These are phyloP conservation scores for Fulvia fulva DNA, from an alignment of 2,329 filamentous ascomycete species.

Conservation along the genomic window DNA sequence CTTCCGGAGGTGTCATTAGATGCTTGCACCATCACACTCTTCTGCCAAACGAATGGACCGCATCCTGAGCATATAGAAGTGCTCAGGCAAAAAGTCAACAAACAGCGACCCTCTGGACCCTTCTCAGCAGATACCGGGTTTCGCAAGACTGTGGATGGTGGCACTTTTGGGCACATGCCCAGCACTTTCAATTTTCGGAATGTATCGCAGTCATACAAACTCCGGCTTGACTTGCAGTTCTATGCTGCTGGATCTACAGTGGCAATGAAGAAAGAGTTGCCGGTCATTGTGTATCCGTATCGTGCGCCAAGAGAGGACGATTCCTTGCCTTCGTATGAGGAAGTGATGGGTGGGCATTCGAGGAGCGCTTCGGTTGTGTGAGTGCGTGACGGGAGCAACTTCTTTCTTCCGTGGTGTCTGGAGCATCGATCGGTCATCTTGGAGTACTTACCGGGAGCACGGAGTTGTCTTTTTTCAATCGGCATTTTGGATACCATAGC, in stretches of 20 bases:
- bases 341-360: not conserved
- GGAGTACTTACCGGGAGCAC: not conserved
- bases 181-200: conserved; percentile 8
- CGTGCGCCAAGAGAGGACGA: not conserved
- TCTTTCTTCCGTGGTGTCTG: not conserved
- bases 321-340: not conserved
- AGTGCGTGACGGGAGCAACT: not conserved
- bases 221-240: conserved; percentile 14
- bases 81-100: conserved; percentile 5
- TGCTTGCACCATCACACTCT: conserved; percentile 13
- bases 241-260: conserved; percentile 6
- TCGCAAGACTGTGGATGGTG: conserved; percentile 11
- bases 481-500: too few relatives aligned
- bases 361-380: not conserved
- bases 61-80: conserved; percentile 11
- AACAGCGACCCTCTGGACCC: conserved; percentile 6
- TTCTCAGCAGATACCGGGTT: conserved; percentile 11
- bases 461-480: not conserved
- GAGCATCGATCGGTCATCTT: not conserved
- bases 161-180: conserved; percentile 10
- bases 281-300: not conserved
- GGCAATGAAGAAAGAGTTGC: conserved; percentile 3
- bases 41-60: conserved; percentile 13
- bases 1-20: conserved; percentile 12
- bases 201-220: conserved; percentile 12